Evolutionary conservation across 495 filamentous ascomycete species (phyloP).

Genomic region (Geopyxis carbonaria): DNA sequence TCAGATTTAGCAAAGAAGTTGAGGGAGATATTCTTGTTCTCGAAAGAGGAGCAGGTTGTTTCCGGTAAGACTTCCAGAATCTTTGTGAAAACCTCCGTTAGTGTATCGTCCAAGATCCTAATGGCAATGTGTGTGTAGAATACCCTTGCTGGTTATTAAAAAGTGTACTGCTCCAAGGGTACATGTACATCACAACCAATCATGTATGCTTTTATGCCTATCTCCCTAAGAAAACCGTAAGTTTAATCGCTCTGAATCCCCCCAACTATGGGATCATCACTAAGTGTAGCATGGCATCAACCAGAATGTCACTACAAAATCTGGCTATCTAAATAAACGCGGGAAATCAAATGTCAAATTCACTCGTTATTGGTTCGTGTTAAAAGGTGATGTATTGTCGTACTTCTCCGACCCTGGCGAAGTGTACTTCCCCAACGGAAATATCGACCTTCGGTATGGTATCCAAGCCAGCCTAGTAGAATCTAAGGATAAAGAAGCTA

Average conservation of each 20-base stretch:
- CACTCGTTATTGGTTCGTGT: constrained; percentile 87
- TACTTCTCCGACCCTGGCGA: constrained; percentile 76
- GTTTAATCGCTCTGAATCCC: constrained; percentile 13
- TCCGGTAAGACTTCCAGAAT: constrained; percentile 36
- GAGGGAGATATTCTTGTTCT: constrained; percentile 79
- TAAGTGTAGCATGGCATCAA: constrained; percentile 1
- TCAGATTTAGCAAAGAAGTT: constrained; percentile 48
- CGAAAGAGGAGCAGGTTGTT: constrained; percentile 67
- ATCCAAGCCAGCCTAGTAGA: constrained; percentile 60
- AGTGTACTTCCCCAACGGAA: constrained; percentile 79
- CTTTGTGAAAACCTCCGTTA: not conserved
- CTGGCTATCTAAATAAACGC: constrained; percentile 76
- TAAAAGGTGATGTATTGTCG: constrained; percentile 89
- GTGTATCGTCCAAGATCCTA: constrained; percentile 1
- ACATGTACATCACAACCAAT: constrained; percentile 86
- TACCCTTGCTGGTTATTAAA: constrained; percentile 91
- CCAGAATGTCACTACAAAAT: constrained; percentile 61
- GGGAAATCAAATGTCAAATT: constrained; percentile 80
- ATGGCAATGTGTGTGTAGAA: too few species aligned
- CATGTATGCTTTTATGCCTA: constrained; percentile 98
- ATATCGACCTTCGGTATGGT: constrained; percentile 82
- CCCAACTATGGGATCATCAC: not conserved
- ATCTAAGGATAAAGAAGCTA: constrained; percentile 41
- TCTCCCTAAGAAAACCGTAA: constrained; percentile 71
- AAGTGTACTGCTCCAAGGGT: constrained; percentile 81